These are phyloP conservation scores for Pseudocercospora pini-densiflorae DNA, from an alignment of 2,329 filamentous ascomycete species.

Conservation along the genomic window DNA sequence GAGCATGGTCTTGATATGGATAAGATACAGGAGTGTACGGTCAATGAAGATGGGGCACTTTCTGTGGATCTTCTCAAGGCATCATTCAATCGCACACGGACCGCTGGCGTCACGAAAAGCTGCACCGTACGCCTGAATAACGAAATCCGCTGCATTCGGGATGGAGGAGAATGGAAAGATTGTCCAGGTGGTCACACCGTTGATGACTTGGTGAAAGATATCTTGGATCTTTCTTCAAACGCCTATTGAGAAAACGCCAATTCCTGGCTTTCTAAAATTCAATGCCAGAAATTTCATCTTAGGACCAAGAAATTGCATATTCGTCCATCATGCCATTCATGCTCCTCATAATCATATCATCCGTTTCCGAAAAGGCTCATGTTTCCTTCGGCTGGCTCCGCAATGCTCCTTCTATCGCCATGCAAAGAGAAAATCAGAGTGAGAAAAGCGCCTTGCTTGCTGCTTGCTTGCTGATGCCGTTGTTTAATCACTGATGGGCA, in stretches of 20 bases:
- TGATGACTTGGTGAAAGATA: slow-evolving; percentile 74
- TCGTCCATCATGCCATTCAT: slow-evolving; percentile 9
- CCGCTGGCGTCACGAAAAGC: slow-evolving; percentile 51
- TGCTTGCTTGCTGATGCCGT: neutral
- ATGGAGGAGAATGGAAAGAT: slow-evolving; percentile 77
- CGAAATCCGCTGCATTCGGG: slow-evolving; percentile 81
- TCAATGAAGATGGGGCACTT: slow-evolving; percentile 73
- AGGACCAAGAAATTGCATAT: slow-evolving; percentile 1
- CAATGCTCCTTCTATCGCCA: slow-evolving; percentile 17
- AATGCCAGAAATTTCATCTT: neutral
- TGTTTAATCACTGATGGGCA: neutral
- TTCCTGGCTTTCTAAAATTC: neutral
- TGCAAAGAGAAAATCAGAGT: slow-evolving; percentile 7
- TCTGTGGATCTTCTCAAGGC: slow-evolving; percentile 62
- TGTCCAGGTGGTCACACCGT: slow-evolving; percentile 72
- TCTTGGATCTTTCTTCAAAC: slow-evolving; percentile 47
- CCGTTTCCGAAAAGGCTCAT: neutral
- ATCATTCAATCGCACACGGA: slow-evolving; percentile 67
- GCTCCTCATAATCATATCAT: slow-evolving; percentile 20
- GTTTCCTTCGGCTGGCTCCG: slow-evolving; percentile 2
- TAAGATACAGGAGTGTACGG: slow-evolving; percentile 79
- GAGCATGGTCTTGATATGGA: slow-evolving; percentile 88
- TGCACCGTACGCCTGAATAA: slow-evolving; percentile 69
- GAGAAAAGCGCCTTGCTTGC: neutral
- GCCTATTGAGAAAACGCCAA: neutral